Conservation (phyloP, 306 rosid species). For the Sesbania bispinosa region DNA sequence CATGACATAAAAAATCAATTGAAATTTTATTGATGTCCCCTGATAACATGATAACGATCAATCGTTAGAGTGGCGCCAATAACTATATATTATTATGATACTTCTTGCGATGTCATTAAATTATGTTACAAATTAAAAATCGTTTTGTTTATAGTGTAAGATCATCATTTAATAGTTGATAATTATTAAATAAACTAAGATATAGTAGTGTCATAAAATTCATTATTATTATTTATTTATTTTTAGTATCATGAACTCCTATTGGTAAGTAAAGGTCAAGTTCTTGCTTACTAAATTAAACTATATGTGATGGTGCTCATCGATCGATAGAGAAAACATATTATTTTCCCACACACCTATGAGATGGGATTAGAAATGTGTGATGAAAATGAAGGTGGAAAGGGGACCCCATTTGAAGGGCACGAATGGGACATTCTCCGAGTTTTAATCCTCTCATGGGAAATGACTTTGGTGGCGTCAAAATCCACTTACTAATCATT, state of each 20-base stretch:
- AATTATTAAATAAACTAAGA: too few species aligned
- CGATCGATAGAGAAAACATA: background rate
- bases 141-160: background rate
- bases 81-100: background rate
- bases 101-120: background rate
- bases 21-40: background rate
- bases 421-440: constrained; percentile 52
- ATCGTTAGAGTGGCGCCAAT: background rate
- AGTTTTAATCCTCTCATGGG: constrained; percentile 50
- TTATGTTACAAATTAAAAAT: background rate
- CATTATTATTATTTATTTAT: too few species aligned
- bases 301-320: too few species aligned
- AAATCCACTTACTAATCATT: constrained; percentile 67
- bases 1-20: background rate
- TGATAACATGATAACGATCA: background rate
- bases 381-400: background rate
- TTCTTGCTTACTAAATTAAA: background rate
- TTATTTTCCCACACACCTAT: background rate
- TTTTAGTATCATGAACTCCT: background rate
- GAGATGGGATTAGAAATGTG: background rate
- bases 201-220: too few species aligned
- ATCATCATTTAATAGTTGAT: too few species aligned
- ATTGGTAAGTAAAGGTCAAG: background rate
- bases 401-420: constrained; percentile 47
- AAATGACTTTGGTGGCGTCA: constrained; percentile 44